Evolutionary conservation across 139 green algal species (phyloP).

Genomic region (Yamagishiella unicocca): DNA sequence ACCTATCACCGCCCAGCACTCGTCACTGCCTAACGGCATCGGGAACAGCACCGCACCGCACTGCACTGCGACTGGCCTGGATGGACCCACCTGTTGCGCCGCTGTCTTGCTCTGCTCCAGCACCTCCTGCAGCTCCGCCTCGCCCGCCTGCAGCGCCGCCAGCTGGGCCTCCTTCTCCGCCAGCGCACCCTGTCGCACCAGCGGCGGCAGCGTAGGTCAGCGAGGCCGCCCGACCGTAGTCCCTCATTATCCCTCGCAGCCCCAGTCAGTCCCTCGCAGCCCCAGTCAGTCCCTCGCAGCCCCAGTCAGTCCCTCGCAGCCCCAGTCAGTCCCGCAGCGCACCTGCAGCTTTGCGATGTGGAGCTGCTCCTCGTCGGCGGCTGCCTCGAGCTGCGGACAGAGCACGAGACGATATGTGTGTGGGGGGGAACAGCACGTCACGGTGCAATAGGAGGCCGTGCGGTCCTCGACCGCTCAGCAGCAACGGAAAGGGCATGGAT

Average conservation of each 20-base stretch:
- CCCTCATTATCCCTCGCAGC: not conserved
- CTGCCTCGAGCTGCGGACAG: not conserved
- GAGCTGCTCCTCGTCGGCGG: constrained; percentile 23
- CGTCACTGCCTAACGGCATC: not conserved
- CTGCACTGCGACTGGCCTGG: not conserved
- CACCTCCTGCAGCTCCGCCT: constrained; percentile 40
- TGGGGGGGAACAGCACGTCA: not conserved
- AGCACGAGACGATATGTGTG: not conserved
- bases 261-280: not conserved
- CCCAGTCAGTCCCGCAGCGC: not conserved
- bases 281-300: not conserved
- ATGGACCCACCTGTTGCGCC: constrained; percentile 19
- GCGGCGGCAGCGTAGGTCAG: not conserved
- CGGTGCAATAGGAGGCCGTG: not conserved
- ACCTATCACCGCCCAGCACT: not conserved
- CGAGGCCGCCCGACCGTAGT: not conserved
- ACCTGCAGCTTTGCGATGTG: constrained; percentile 8
- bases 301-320: not conserved
- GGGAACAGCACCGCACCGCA: not conserved
- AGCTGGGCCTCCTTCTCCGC: constrained; percentile 15
- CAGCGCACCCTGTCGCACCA: not conserved
- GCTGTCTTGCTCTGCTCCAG: constrained; percentile 25
- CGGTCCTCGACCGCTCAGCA: too few species aligned
- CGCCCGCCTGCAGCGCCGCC: not conserved
- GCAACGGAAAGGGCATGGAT: not conserved